Percentiles rank a stretch among this genome's conserved stretches.
Evolutionary conservation across 768 basidiomycete species (phyloP).

Genomic region (Omphalotus guepiniiformis): DNA sequence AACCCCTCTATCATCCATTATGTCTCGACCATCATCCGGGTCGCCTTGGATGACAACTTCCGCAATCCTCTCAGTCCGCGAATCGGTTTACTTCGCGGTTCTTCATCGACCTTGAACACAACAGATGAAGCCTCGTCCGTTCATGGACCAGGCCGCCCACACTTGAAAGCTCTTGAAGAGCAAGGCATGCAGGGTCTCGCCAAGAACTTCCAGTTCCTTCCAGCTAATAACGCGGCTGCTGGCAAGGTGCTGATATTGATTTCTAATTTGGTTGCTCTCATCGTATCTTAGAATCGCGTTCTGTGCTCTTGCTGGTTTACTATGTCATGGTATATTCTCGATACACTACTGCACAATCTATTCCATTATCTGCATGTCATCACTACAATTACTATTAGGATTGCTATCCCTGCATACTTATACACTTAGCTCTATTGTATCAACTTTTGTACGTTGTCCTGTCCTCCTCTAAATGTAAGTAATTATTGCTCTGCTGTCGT

Average conservation of each 20-base stretch:
- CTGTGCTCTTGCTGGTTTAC: background rate
- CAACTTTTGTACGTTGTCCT: too few species aligned
- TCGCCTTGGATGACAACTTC: constrained; percentile 37
- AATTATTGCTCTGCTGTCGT: too few species aligned
- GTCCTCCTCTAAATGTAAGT: too few species aligned
- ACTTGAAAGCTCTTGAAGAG: constrained; percentile 62
- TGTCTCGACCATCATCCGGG: constrained; percentile 72
- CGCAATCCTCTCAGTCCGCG: constrained; percentile 41
- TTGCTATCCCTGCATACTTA: too few species aligned
- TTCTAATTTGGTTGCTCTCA: constrained; percentile 7
- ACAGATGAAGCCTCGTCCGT: constrained; percentile 47
- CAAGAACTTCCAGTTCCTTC: constrained; percentile 68
- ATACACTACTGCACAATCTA: too few species aligned
- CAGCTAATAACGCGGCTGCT: constrained; percentile 26
- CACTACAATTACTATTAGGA: too few species aligned
- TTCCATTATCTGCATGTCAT: too few species aligned
- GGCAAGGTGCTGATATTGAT: constrained; percentile 4
- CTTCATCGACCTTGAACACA: constrained; percentile 61
- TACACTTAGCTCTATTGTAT: too few species aligned
- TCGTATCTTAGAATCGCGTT: constrained; percentile 6
- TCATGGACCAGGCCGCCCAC: constrained; percentile 46
- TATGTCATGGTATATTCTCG: too few species aligned
- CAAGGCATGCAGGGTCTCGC: constrained; percentile 71
- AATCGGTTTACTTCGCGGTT: constrained; percentile 40
- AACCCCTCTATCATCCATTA: constrained; percentile 68